phyloP scores from a whole-genome alignment of 2,329 filamentous ascomycete species.

The Rutstroemia sp. region DNA sequence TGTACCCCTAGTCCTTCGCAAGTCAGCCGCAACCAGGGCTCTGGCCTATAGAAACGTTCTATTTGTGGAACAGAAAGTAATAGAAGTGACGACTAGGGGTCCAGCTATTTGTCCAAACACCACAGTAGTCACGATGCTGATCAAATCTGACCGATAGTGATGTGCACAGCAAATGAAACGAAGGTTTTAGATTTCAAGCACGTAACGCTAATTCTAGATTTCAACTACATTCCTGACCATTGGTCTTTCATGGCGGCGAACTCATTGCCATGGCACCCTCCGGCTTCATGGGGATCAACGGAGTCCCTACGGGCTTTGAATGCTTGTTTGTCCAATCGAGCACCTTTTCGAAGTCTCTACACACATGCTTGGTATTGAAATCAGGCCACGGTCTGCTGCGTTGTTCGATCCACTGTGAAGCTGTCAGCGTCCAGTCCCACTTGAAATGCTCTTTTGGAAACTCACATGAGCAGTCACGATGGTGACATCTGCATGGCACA shows the following conservation, averaged over 20 bases:
- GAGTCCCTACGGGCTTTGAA: neutral
- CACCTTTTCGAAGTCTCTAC: neutral
- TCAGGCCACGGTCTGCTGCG: neutral
- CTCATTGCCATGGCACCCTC: neutral
- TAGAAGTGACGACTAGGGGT: too few species aligned
- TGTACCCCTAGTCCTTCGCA: too few species aligned
- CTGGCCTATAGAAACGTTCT: too few species aligned
- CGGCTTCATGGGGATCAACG: neutral
- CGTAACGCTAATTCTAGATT: too few species aligned
- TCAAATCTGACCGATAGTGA: too few species aligned
- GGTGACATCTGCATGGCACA: constrained; percentile 2
- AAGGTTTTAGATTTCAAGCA: too few species aligned
- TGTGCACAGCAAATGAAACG: too few species aligned
- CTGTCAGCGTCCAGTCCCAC: neutral
- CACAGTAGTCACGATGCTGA: too few species aligned
- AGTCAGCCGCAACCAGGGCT: too few species aligned
- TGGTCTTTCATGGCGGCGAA: neutral
- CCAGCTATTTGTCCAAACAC: too few species aligned
- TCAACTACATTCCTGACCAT: neutral
- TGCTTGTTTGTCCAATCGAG: neutral
- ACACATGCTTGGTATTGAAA: constrained; percentile 1
- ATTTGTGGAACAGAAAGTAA: too few species aligned
- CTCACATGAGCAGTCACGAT: neutral
- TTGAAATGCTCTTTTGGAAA: neutral
- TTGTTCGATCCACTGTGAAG: constrained; percentile 1